A percentile compares a stretch with the other conserved stretches of the same genome.
Evolutionary conservation across 768 basidiomycete species (phyloP).

Genomic region (Tricholoma sp.): DNA sequence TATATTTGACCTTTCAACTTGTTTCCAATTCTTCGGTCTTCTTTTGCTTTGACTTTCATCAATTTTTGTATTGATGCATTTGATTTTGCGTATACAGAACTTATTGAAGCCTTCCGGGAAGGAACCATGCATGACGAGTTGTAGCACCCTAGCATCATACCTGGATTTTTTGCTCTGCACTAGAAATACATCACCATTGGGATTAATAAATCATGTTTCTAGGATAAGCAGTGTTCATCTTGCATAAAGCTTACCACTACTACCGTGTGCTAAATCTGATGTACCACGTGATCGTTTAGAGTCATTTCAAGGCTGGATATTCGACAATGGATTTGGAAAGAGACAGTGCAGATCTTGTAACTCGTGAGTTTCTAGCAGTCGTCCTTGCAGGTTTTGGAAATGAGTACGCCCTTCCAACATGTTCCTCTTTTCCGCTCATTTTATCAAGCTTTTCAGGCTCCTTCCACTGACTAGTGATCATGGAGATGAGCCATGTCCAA

Average conservation of each 20-base stretch:
- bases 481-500: conserved; percentile 79
- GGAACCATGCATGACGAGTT: conserved; percentile 20
- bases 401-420: conserved; percentile 42
- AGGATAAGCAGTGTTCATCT: not conserved
- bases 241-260: too few relatives aligned
- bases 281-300: not conserved
- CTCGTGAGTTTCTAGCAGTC: conserved; percentile 82
- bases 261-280: too few relatives aligned
- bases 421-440: conserved; percentile 6
- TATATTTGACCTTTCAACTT: not conserved
- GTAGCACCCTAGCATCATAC: conserved; percentile 8
- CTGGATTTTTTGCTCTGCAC: not conserved
- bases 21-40: not conserved
- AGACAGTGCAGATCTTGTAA: conserved; percentile 33
- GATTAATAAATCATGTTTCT: not conserved
- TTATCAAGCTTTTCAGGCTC: conserved; percentile 42
- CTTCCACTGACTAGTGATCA: conserved; percentile 70
- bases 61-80: conserved; percentile 5
- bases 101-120: conserved; percentile 20
- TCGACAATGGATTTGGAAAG: conserved; percentile 1
- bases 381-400: conserved; percentile 91
- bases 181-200: conserved; percentile 6
- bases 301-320: not conserved
- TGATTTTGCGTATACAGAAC: conserved; percentile 14
- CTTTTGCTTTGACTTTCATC: not conserved